Evolutionary conservation across 1,139 yeast genomes (phyloP).

Genomic region (Starmera stellimalicola): DNA sequence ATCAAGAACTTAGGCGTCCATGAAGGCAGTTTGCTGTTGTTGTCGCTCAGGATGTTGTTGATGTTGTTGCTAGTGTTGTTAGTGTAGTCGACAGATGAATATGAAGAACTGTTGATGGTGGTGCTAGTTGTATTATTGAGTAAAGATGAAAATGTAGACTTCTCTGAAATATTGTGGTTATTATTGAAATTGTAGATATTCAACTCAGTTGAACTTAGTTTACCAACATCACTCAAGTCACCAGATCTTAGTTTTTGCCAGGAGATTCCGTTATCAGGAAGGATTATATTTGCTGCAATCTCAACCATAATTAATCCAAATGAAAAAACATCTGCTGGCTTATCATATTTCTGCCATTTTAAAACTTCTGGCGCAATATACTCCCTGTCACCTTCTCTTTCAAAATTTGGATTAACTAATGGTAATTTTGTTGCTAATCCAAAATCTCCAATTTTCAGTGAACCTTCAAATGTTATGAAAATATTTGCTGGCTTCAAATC

Average conservation of each 20-base stretch:
- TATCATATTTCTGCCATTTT: constrained; percentile 72
- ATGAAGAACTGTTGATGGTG: constrained; percentile 15
- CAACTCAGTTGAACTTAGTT: constrained; percentile 62
- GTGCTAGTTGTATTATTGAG: constrained; percentile 13
- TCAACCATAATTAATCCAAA: constrained; percentile 88
- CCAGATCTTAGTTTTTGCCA: constrained; percentile 97
- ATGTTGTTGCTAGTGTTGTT: constrained; percentile 8
- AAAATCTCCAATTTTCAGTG: constrained; percentile 54
- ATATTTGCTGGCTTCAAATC: constrained; percentile 95
- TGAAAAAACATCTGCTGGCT: constrained; percentile 91
- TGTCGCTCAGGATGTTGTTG: neutral
- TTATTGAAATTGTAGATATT: constrained; percentile 17
- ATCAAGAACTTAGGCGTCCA: constrained; percentile 85
- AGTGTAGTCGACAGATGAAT: constrained; percentile 15
- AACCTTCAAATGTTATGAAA: constrained; percentile 90
- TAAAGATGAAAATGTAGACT: constrained; percentile 16
- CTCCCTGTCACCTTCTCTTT: constrained; percentile 94
- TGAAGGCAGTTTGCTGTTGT: constrained; percentile 33
- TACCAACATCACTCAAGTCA: constrained; percentile 91
- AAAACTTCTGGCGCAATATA: constrained; percentile 96
- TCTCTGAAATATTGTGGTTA: constrained; percentile 12
- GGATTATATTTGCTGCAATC: constrained; percentile 87
- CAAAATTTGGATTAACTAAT: constrained; percentile 41
- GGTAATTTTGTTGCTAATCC: constrained; percentile 59
- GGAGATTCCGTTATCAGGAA: constrained; percentile 94